A percentile compares a stretch with the other conserved stretches of the same genome.
These are phyloP conservation scores for Vigna trinervia DNA, from an alignment of 306 rosid species.

Conservation along the genomic window DNA sequence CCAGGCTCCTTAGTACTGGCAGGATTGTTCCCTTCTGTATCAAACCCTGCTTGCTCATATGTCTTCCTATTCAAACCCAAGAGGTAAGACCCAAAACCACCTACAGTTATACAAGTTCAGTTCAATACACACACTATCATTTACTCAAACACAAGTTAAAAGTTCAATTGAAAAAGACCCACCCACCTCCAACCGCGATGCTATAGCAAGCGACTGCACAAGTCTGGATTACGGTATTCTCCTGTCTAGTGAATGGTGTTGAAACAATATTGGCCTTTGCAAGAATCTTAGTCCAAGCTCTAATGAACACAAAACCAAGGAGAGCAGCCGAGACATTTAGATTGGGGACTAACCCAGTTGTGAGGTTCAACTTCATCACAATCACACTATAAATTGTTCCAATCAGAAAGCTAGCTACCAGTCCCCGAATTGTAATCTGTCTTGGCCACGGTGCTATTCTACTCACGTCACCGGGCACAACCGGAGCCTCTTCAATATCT, in stretches of 20 bases:
- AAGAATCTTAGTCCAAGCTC: constrained; percentile 82
- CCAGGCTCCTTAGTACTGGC: constrained; percentile 88
- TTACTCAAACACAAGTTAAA: neutral
- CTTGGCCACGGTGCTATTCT: constrained; percentile 72
- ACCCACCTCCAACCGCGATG: constrained; percentile 89
- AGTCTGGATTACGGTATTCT: constrained; percentile 92
- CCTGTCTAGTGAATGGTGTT: constrained; percentile 87
- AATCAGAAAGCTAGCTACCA: constrained; percentile 69
- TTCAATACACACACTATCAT: constrained; percentile 8
- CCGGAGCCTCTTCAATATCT: constrained; percentile 55
- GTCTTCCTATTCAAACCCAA: constrained; percentile 81
- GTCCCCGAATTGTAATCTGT: constrained; percentile 86
- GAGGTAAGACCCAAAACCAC: constrained; percentile 97
- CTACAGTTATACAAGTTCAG: constrained; percentile 52
- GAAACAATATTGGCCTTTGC: constrained; percentile 80
- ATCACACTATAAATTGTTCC: constrained; percentile 86
- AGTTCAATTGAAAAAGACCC: constrained; percentile 6
- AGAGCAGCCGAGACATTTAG: constrained; percentile 98
- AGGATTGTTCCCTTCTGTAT: constrained; percentile 77
- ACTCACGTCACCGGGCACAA: constrained; percentile 56
- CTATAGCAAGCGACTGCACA: constrained; percentile 99
- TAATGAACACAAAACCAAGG: constrained; percentile 86
- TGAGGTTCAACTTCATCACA: constrained; percentile 90
- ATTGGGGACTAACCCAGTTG: constrained; percentile 96
- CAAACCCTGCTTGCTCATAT: constrained; percentile 87